Base-by-base conservation (phyloP, 163 green algal species). In the Chlorella variabilis region DNA sequence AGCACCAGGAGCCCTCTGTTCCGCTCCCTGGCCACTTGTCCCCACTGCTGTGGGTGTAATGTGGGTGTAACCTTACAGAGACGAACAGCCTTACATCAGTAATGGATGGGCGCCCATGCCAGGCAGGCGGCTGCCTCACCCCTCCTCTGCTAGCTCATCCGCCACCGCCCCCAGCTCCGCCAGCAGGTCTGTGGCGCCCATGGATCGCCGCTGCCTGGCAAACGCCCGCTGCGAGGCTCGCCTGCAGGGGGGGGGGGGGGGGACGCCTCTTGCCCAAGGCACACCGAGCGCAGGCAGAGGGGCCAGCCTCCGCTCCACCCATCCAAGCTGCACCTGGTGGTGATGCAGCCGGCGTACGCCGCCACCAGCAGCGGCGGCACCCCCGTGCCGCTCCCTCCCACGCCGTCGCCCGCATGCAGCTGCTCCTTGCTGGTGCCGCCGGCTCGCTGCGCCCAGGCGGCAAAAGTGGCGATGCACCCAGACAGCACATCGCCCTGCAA, bases 181-280 rank as follows among this genome's bases (percentile, higher is more conserved):
- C 8, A 97, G 84, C 36, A 97, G 88, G 75, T 97, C 93, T 0
- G 61, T 87, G 11, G 93, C 92, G 9, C 94, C 62, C 93, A 96
- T 96, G 27, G 91, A 89, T 0, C 94, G 86, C 63, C 90, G 83
- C 59, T 89, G 85, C 1, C 78, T 63, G 6, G 27, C 78, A 74
- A 93, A 97, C 2, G 93, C 90, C 2, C 69, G 51, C 29, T 66
- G 49, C 3, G 89, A 85, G 2, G 92, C 90, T 41, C 67, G 77
- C 39, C 84, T 75, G 63, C 33, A 5, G 62, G 3, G 9, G 29
- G 8, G 59, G 3, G 51, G n/a, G n/a, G n/a, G n/a, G n/a, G n/a
- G n/a, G n/a, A n/a, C n/a, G n/a, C n/a, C n/a, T n/a, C n/a, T n/a
- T n/a, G n/a, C n/a, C n/a, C n/a, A n/a, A n/a, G n/a, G n/a, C n/a